Base-by-base conservation (phyloP, 257 asterid genomes). In the Echium plantagineum region DNA sequence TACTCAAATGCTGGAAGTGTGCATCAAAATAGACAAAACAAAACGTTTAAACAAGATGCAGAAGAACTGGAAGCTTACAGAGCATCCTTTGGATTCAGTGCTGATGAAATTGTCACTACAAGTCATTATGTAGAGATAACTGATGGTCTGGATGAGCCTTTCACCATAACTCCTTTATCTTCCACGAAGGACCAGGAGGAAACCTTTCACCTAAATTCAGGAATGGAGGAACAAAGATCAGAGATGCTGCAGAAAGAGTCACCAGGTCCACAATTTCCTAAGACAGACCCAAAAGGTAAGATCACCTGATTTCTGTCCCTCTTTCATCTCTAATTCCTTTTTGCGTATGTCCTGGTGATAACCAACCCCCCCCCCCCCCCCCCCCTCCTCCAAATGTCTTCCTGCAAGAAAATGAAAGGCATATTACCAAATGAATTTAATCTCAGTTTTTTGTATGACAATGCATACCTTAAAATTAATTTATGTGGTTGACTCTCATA, bases 61-160 rank as follows among this genome's bases (percentile, higher is more conserved):
- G 99, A 93, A 69, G 99, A 93, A 68, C 73, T 83, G 10, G 97
- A 93, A 76, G 99, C 99, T 55, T 93, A 93, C 71, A 69, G 99
- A 75, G 97, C 99, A 15, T 93, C 99, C 22, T 93, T 93, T 65
- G 99, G 97, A 68, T 93, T 93, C 78, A 93, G 99, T 75, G 99
- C 99, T 12, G 99, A 93, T 77, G 99, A 93, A 65, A 83, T 93
- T 63, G 74, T 89, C 66, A 84, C 84, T 18, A 86, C 95, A 61
- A 52, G 83, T 60, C 86, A 84, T 62, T 93, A 93, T 71, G 96
- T 93, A 46, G 99, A 93, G 78, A 89, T 93, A 61, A 71, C 95
- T 55, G 93, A 93, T 73, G 93, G 75, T 64, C 57, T 77, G 65
- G 94, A 84, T 53, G 96, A 86, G 58, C 68, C 95, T 24, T 89